Evolutionary conservation across 306 rosid genomes (phyloP), one percentile per base, ranked within the genome.

Genomic region (Cucurbita pepo): DNA sequence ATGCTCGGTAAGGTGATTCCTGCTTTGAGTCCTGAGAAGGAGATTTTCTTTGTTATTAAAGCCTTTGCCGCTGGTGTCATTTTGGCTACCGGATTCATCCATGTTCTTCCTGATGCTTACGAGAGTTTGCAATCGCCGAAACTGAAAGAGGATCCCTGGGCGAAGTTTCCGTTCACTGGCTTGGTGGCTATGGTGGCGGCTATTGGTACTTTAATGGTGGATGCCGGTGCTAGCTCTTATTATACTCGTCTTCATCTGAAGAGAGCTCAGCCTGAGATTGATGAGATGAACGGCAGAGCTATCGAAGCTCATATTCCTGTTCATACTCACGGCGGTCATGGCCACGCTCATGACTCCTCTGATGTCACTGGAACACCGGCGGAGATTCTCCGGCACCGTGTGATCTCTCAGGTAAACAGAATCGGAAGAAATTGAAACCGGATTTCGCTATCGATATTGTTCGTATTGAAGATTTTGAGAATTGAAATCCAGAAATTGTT

Each of bases 31-130:
- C 96, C 93, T 0, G 93, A 88, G 14, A 88, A 64, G 12, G 79
- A 82, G 61, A 58, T 88, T 0, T 90, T 92, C 59, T 90, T 88
- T 55, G 0, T 88, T 0, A 78, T 90, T 6, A 90, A 92, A 57
- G 90, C 96, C 0, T 90, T 92, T 6, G 96, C 96, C 0, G 98
- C 98, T 1, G 93, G 98, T 0, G 98, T 93, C 2, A 93, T 92
- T 5, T 45, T 92, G 0, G 8, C 96, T 0, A 92, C 96, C 0
- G 98, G 91, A 0, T 93, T 93, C 74, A 88, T 93, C 38, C 98
- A 93, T 3, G 88, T 93, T 1, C 78, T 90, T 6, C 96, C 98
- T 0, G 96, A 90, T 18, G 96, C 96, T 0, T 92, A 87, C 41
- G 83, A 79, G 0, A 80, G 13, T 4, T 73, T 92, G 3, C 83